These are phyloP conservation scores for Wickerhamomyces chambardii DNA, from an alignment of 805 yeast species.

Conservation along the genomic window DNA sequence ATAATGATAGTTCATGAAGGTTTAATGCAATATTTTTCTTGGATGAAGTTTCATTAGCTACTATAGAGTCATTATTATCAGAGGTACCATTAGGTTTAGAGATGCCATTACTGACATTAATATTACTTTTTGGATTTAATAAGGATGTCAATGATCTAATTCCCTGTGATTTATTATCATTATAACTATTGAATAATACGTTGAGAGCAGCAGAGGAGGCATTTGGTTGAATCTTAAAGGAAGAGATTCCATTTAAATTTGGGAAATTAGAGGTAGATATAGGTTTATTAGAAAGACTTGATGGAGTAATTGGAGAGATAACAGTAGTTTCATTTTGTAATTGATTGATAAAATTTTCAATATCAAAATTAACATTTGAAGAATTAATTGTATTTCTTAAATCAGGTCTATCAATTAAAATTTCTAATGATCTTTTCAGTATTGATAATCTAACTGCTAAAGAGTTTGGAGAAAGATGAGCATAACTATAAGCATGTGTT, in stretches of 20 bases:
- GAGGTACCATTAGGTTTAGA: no score
- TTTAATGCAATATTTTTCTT: constrained; percentile 35
- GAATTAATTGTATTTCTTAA: constrained; percentile 6
- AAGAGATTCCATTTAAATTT: constrained; percentile 5
- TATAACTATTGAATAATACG: constrained; percentile 19
- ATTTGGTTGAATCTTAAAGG: constrained; percentile 20
- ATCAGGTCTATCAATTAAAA: constrained; percentile 33
- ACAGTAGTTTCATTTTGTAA: constrained; percentile 10
- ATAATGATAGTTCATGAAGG: constrained; percentile 48
- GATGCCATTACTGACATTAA: no score
- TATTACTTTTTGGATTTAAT: no score
- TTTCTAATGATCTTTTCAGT: constrained; percentile 67
- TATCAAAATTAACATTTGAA: constrained; percentile 13
- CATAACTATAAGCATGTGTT: constrained; percentile 79
- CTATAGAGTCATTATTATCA: constrained; percentile 22
- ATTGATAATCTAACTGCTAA: constrained; percentile 68
- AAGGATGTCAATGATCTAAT: constrained; percentile 39
- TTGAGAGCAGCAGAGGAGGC: constrained; percentile 31
- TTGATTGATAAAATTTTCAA: constrained; percentile 16
- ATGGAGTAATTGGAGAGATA: constrained; percentile 2
- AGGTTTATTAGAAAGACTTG: no score
- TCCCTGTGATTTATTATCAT: constrained; percentile 7
- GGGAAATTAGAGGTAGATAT: no score
- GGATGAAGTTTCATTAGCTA: constrained; percentile 17
- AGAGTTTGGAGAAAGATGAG: constrained; percentile 74